Conservation (phyloP, 176 grass and related monocot species). For the Typha latifolia region DNA sequence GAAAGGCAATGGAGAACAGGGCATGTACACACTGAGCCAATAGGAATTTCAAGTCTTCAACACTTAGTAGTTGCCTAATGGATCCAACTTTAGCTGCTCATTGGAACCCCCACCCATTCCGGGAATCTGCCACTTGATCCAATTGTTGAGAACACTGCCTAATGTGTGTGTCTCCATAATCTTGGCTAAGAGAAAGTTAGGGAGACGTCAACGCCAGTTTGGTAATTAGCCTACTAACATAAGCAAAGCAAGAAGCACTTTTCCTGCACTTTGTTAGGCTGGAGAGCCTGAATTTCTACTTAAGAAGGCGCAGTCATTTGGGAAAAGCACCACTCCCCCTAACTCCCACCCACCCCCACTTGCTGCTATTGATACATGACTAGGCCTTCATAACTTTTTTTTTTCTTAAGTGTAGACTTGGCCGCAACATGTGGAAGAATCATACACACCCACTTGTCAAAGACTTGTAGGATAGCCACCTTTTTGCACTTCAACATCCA, state of each 20-base stretch:
- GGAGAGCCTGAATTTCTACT: neutral
- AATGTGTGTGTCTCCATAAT: conserved; percentile 6
- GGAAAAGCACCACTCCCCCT: neutral
- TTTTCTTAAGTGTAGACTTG: neutral
- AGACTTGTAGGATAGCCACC: neutral
- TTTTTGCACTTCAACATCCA: neutral
- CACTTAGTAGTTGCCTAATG: neutral
- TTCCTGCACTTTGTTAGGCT: conserved; percentile 8
- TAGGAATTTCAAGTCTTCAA: neutral
- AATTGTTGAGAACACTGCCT: neutral
- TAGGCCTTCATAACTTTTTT: neutral
- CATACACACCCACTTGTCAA: neutral
- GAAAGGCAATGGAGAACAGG: neutral
- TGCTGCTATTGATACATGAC: conserved; percentile 13
- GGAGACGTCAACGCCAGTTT: conserved; percentile 21
- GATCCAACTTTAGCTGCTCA: too few relatives aligned
- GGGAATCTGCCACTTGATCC: conserved; percentile 5
- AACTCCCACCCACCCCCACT: conserved; percentile 10
- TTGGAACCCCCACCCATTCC: neutral
- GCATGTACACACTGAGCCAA: neutral
- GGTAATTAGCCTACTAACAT: conserved; percentile 14
- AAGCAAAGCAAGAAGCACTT: neutral
- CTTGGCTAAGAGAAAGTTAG: neutral
- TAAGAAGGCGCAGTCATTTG: neutral
- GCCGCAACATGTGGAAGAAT: neutral